Evolutionary conservation across 139 green algal species (phyloP).

Genomic region (Coccomyxa sp.): DNA sequence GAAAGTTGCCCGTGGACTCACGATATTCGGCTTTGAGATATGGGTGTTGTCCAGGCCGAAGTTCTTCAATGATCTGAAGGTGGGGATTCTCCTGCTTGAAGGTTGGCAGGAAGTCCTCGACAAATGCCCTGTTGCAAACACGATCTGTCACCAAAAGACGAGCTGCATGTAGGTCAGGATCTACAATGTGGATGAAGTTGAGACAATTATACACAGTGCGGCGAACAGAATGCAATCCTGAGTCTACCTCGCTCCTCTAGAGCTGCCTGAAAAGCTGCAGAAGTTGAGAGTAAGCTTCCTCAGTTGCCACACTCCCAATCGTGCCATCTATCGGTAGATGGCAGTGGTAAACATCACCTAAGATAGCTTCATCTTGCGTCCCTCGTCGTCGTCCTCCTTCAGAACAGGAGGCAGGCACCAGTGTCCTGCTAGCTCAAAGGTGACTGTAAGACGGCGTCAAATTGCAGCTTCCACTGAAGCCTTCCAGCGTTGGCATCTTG

Average conservation of each 20-base stretch:
- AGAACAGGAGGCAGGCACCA: no score
- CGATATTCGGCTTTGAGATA: slow-evolving; percentile 24
- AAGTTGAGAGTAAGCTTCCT: slow-evolving; percentile 30
- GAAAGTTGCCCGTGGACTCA: slow-evolving; percentile 6
- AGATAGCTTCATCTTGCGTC: background rate
- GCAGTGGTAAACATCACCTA: background rate
- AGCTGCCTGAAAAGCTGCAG: slow-evolving; percentile 38
- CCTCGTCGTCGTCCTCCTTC: no score
- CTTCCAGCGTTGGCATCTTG: no score
- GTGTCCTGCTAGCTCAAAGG: no score
- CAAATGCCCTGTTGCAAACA: slow-evolving; percentile 31
- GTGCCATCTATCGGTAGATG: slow-evolving; percentile 21
- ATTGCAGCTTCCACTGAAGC: no score
- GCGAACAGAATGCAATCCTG: no score
- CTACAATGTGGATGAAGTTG: background rate
- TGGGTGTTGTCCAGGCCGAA: slow-evolving; percentile 26
- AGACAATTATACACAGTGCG: background rate
- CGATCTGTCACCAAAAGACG: background rate
- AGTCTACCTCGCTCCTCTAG: slow-evolving; percentile 25
- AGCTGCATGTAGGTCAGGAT: no score
- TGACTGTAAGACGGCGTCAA: no score
- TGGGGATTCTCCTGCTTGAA: slow-evolving; percentile 41
- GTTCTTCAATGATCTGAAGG: slow-evolving; percentile 15
- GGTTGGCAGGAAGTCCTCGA: slow-evolving; percentile 18
- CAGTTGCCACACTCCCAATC: slow-evolving; percentile 40